A percentile compares a stretch with the other conserved stretches of the same genome.
Conservation (phyloP, 495 filamentous ascomycete species). For the Penicillium egyptiacum region DNA sequence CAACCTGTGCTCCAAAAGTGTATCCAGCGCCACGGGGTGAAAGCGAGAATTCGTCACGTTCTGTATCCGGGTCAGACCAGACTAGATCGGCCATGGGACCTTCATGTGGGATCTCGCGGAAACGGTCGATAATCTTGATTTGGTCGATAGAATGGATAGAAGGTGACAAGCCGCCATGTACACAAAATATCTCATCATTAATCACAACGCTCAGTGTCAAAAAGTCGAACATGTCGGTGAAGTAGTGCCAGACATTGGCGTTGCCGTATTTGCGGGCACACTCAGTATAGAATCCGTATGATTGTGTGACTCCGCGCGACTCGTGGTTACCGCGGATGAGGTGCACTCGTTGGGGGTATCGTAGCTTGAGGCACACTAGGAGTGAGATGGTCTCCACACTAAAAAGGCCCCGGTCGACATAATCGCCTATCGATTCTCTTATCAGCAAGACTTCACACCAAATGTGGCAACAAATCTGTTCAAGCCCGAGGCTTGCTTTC, state of each 20-base stretch:
- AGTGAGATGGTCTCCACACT: constrained; percentile 96
- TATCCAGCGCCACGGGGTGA: constrained; percentile 94
- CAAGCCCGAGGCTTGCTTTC: background rate
- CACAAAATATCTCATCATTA: constrained; percentile 97
- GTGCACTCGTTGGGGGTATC: constrained; percentile 89
- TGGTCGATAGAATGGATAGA: constrained; percentile 98
- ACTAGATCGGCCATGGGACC: constrained; percentile 99
- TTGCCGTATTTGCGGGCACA: constrained; percentile 97
- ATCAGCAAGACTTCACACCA: constrained; percentile 7
- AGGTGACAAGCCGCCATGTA: constrained; percentile 92
- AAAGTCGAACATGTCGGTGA: constrained; percentile 99
- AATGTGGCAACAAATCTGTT: background rate
- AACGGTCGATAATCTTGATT: constrained; percentile 99
- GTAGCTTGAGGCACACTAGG: constrained; percentile 88
- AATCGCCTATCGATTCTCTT: constrained; percentile 64
- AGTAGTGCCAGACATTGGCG: constrained; percentile 98
- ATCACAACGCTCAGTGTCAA: constrained; percentile 95
- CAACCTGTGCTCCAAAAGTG: constrained; percentile 94
- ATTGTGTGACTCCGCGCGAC: constrained; percentile 94
- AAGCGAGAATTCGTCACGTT: constrained; percentile 93
- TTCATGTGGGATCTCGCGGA: constrained; percentile 96
- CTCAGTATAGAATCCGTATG: constrained; percentile 98
- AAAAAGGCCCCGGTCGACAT: constrained; percentile 96
- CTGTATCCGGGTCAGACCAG: constrained; percentile 95
- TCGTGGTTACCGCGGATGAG: constrained; percentile 97